A percentile compares a stretch with the other conserved stretches of the same genome.
Evolutionary conservation across 768 basidiomycete genomes (phyloP).

Genomic region (Pulveroboletus ravenelii): DNA sequence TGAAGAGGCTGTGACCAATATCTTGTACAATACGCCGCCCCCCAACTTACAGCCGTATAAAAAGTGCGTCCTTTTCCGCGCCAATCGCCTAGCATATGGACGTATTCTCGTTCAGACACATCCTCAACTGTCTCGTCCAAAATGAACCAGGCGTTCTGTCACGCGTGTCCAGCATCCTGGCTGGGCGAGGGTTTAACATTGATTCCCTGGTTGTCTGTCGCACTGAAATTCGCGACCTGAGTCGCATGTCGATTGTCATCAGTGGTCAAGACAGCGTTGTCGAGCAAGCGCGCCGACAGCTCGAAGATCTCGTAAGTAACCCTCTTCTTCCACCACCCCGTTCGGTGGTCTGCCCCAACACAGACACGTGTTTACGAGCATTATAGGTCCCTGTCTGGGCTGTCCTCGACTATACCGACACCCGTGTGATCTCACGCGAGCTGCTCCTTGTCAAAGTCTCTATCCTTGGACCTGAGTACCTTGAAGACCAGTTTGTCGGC

Average conservation of each 20-base stretch:
- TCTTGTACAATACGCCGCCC: constrained; percentile 93
- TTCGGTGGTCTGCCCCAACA: not conserved
- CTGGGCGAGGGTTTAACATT: constrained; percentile 96
- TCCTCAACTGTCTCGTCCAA: constrained; percentile 96
- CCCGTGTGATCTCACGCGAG: constrained; percentile 86
- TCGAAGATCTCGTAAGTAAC: constrained; percentile 85
- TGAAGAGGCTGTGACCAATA: constrained; percentile 96
- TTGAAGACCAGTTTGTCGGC: constrained; percentile 84
- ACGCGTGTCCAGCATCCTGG: constrained; percentile 94
- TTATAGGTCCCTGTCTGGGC: constrained; percentile 97
- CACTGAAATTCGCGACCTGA: constrained; percentile 94
- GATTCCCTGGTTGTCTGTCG: constrained; percentile 98
- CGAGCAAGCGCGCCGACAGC: constrained; percentile 92
- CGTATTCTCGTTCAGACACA: constrained; percentile 54
- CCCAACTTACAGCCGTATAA: constrained; percentile 90
- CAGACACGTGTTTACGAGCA: not conserved
- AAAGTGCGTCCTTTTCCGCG: constrained; percentile 45
- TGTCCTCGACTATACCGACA: constrained; percentile 95
- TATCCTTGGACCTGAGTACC: constrained; percentile 94
- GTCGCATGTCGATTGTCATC: constrained; percentile 97
- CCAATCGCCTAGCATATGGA: not conserved
- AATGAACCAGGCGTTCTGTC: constrained; percentile 99
- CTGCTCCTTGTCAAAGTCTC: constrained; percentile 94
- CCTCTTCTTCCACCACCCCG: not conserved
- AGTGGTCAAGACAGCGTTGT: constrained; percentile 96